Conservation (phyloP, 306 rosid genomes). For the Inga oerstediana region DNA sequence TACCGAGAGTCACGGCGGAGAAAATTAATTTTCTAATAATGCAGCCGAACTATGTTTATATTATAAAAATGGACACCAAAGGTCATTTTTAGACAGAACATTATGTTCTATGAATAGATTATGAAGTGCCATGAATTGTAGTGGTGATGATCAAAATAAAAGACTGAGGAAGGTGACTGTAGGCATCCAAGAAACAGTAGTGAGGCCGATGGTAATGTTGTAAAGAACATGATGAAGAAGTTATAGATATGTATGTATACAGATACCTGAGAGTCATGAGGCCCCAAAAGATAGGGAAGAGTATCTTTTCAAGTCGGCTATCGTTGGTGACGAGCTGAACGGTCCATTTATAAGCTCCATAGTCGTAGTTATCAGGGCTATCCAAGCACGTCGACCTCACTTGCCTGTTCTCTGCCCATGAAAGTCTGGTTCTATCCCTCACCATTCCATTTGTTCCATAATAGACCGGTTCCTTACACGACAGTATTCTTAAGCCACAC, state of each 20-base stretch:
- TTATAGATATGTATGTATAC: neutral
- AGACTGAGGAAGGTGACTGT: neutral
- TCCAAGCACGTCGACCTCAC: conserved; percentile 72
- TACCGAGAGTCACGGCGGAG: neutral
- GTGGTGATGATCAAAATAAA: neutral
- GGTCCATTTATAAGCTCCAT: conserved; percentile 84
- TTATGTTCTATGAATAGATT: neutral
- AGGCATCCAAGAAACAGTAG: neutral
- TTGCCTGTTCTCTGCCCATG: conserved; percentile 69
- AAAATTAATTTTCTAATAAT: too few relatives aligned
- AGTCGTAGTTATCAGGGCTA: conserved; percentile 56
- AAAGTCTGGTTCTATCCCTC: conserved; percentile 53
- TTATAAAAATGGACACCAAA: neutral
- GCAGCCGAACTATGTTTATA: neutral
- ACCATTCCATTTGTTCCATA: conserved; percentile 54
- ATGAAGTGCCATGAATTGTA: neutral
- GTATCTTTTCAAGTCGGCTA: conserved; percentile 80
- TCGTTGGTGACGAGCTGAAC: conserved; percentile 81
- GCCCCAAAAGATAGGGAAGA: conserved; percentile 92
- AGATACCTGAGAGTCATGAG: conserved; percentile 89
- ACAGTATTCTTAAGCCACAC: conserved; percentile 55
- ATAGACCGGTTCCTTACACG: conserved; percentile 67
- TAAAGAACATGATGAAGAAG: neutral
- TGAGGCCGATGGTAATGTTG: neutral
- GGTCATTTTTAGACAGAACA: neutral